Evolutionary conservation across 2,329 filamentous ascomycete species (phyloP).

Genomic region (Aaosphaeria arxii): DNA sequence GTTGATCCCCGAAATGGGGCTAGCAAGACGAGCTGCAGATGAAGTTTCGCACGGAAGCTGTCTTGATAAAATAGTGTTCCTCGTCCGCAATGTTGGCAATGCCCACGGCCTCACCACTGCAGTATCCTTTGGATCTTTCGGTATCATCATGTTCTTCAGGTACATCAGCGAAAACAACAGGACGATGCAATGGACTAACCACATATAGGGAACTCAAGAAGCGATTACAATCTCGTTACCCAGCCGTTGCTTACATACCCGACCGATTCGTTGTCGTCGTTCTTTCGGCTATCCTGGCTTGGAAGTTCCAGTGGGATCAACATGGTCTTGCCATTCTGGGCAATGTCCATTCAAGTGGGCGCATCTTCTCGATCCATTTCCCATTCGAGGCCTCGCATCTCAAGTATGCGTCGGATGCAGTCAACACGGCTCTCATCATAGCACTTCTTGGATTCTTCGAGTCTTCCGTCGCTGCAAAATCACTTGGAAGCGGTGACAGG

Average conservation of each 20-base stretch:
- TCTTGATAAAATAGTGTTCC: slow-evolving; percentile 79
- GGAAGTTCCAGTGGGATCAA: slow-evolving; percentile 72
- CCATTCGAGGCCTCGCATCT: slow-evolving; percentile 77
- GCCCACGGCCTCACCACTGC: slow-evolving; percentile 72
- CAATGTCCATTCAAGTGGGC: slow-evolving; percentile 70
- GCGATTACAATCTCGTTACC: slow-evolving; percentile 73
- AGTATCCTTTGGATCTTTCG: slow-evolving; percentile 76
- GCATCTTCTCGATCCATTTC: slow-evolving; percentile 77
- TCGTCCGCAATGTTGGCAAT: slow-evolving; percentile 63
- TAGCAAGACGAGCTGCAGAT: slow-evolving; percentile 64
- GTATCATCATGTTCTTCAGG: slow-evolving; percentile 87
- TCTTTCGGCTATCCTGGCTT: slow-evolving; percentile 75
- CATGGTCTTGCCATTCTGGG: slow-evolving; percentile 82
- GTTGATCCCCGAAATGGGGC: slow-evolving; percentile 82
- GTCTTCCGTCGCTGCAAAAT: slow-evolving; percentile 93
- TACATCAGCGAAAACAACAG: slow-evolving; percentile 39
- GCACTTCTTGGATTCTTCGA: slow-evolving; percentile 98
- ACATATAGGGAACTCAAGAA: slow-evolving; percentile 71
- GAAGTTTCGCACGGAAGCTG: slow-evolving; percentile 81
- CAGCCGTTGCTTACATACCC: slow-evolving; percentile 80
- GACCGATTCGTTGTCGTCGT: slow-evolving; percentile 91
- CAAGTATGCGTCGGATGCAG: slow-evolving; percentile 76
- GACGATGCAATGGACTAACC: not conserved
- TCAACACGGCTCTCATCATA: slow-evolving; percentile 91
- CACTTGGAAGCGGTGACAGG: slow-evolving; percentile 55